Evolutionary conservation across 768 basidiomycete genomes (phyloP), one percentile per base, ranked within the genome.

Genomic region (Pleurotus pulmonarius): DNA sequence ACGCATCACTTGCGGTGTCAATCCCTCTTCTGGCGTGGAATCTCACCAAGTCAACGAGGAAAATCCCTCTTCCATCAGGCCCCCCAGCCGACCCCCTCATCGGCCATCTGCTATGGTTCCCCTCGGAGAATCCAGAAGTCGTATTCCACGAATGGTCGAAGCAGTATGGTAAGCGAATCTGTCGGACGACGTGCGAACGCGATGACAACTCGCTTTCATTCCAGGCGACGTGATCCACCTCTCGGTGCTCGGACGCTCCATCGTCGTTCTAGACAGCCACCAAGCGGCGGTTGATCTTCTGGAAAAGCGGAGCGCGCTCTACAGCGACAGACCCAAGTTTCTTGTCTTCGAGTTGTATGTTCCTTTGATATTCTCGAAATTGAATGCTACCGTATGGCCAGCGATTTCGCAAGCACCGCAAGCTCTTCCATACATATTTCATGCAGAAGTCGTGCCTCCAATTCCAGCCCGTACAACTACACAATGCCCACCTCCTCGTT

Each of bases 31-130:
- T 29, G 0, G 29, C 9, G 1, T 29, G 29, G 29, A 29, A 29
- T 2, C 1, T 11, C 29, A 29, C 29, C 29, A 29, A 29, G 11
- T 9, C 29, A 29, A 29, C 8, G 0, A 29, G 29, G 3, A 29
- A 9, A 0, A 29, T n/a, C 0, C 46, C 44, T 15, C 22, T 65
- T 11, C 72, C 74, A 6, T 73, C 73, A 12, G 66, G 75, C 20
- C 74, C 72, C 2, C 73, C 72, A 5, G 63, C 66, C 7, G 71
- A 76, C 52, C 69, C 71, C 3, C 39, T 76, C 46, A 64, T 76
- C 12, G 75, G 75, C 7, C 72, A 76, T 56, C 59, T 71, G 15
- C 66, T 71, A 5, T 55, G 66, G 8, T 68, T 76, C n/a, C 75
- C 73, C 11, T 25, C 64, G 1, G 57, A 61, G n/a, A 60, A 66